Evolutionary conservation across 2,329 filamentous ascomycete species (phyloP).

Genomic region (Trichophyton simii): DNA sequence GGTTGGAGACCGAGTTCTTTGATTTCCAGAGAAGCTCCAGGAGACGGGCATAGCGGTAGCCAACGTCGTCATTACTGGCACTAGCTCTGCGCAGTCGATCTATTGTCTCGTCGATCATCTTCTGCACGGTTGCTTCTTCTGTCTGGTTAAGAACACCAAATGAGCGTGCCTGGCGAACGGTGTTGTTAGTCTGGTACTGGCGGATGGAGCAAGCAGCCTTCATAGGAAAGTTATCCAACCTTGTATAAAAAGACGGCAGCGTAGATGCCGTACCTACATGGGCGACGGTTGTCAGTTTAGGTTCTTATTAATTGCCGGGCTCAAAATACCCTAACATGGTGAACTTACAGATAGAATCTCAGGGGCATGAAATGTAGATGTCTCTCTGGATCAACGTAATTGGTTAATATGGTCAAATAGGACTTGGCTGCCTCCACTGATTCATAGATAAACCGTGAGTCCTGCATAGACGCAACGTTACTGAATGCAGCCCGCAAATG

Average conservation of each 20-base stretch:
- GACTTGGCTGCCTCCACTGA: constrained; percentile 53
- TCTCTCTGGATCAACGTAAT: constrained; percentile 46
- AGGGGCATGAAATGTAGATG: constrained; percentile 53
- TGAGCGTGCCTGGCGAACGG: constrained; percentile 36
- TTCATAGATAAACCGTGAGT: constrained; percentile 55
- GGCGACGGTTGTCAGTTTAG: background rate
- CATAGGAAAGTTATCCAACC: constrained; percentile 22
- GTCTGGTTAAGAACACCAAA: constrained; percentile 47
- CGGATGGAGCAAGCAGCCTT: background rate
- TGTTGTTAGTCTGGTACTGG: background rate
- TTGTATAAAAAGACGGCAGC: constrained; percentile 55
- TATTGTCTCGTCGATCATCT: constrained; percentile 47
- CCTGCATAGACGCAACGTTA: constrained; percentile 47
- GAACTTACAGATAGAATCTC: constrained; percentile 47
- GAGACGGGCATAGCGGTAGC: constrained; percentile 48
- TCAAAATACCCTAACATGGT: background rate
- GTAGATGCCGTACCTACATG: constrained; percentile 41
- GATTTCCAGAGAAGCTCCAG: constrained; percentile 49
- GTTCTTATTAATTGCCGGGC: constrained; percentile 10
- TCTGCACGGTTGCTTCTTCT: constrained; percentile 44
- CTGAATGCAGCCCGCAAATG: constrained; percentile 36
- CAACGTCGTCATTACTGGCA: constrained; percentile 46
- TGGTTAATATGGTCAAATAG: constrained; percentile 47
- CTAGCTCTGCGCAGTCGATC: constrained; percentile 48
- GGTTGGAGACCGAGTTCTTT: constrained; percentile 16